A percentile compares a stretch with the other conserved stretches of the same genome.
Conservation (phyloP, 805 yeast species). For the Debaryomyces castellii region DNA sequence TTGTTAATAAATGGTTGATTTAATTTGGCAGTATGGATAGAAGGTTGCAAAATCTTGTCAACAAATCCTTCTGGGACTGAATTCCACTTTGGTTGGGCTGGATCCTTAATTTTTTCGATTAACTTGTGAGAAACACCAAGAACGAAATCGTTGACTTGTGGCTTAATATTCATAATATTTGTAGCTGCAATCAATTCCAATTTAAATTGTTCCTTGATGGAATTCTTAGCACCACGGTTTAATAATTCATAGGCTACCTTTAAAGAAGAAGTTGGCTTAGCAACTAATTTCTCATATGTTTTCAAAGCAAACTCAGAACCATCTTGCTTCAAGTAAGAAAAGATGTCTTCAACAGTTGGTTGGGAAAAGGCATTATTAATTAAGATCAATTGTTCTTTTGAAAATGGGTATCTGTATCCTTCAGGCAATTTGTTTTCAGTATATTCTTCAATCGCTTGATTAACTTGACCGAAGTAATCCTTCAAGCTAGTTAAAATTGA, state of each 20-base stretch:
- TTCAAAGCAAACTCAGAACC: conserved; percentile 65
- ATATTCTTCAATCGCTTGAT: conserved; percentile 76
- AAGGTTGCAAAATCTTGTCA: conserved; percentile 14
- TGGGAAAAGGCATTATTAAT: conserved; percentile 70
- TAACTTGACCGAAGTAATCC: conserved; percentile 57
- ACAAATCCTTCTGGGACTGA: conserved; percentile 16
- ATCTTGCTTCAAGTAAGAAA: conserved; percentile 50
- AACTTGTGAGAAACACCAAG: conserved; percentile 66
- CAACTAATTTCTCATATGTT: conserved; percentile 53
- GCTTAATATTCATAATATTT: conserved; percentile 58
- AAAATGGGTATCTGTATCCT: conserved; percentile 57
- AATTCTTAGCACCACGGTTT: conserved; percentile 55
- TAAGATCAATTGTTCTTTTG: conserved; percentile 54
- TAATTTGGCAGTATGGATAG: conserved; percentile 26
- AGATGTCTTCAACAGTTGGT: conserved; percentile 52
- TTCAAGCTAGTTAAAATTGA: conserved; percentile 20
- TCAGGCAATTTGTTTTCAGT: conserved; percentile 60
- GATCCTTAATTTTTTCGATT: conserved; percentile 57
- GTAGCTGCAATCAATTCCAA: conserved; percentile 77
- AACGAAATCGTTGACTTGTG: conserved; percentile 57
- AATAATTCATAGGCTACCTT: conserved; percentile 70
- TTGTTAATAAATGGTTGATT: conserved; percentile 36
- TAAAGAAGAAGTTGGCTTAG: conserved; percentile 78
- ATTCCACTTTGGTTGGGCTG: conserved; percentile 34
- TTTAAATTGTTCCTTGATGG: conserved; percentile 64